phyloP scores from a whole-genome alignment of 441 rosid species.

The Eruca vesicaria region DNA sequence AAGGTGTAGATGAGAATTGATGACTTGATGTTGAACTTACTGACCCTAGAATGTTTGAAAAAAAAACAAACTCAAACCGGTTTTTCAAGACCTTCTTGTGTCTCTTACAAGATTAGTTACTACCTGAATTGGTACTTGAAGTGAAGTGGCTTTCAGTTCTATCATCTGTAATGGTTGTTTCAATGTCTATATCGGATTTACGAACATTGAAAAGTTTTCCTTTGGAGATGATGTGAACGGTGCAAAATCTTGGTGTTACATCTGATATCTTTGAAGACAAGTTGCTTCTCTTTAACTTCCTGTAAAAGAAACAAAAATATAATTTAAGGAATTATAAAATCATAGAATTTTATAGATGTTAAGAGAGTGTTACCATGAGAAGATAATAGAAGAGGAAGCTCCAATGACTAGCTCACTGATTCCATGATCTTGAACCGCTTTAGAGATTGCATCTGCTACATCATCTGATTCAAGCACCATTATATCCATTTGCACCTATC shows the following conservation, averaged over 20 bases:
- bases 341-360: neutral
- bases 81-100: neutral
- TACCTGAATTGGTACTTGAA: slow-evolving; percentile 56
- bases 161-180: slow-evolving; percentile 49
- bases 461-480: slow-evolving; percentile 66
- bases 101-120: neutral
- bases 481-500: slow-evolving; percentile 65
- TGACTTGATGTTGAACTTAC: slow-evolving; percentile 30
- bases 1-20: slow-evolving; percentile 30
- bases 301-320: slow-evolving; percentile 30
- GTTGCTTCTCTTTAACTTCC: slow-evolving; percentile 39
- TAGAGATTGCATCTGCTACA: slow-evolving; percentile 68
- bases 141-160: slow-evolving; percentile 43
- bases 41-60: neutral
- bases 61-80: neutral
- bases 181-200: slow-evolving; percentile 67
- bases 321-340: neutral
- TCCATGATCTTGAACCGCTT: slow-evolving; percentile 52
- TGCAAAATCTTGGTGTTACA: slow-evolving; percentile 63
- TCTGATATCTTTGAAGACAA: slow-evolving; percentile 63
- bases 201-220: slow-evolving; percentile 76
- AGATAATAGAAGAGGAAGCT: slow-evolving; percentile 62
- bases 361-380: slow-evolving; percentile 49
- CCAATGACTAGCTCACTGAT: slow-evolving; percentile 82
- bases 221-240: slow-evolving; percentile 67